Evolutionary conservation across 148 eudicot genomes (phyloP).

Genomic region (Simmondsia chinensis): DNA sequence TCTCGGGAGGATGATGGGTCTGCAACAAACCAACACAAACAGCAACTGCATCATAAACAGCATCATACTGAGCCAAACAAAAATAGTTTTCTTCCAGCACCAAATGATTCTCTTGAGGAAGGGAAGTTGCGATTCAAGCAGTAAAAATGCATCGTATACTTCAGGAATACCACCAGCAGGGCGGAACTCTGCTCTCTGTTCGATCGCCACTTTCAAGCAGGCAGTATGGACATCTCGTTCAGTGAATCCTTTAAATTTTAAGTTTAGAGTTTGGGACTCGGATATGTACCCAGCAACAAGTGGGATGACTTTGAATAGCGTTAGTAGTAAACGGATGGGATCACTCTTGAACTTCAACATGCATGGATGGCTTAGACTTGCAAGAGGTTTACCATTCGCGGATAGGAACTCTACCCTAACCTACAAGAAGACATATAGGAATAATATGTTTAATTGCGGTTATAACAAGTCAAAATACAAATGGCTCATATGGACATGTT

Average conservation of each 20-base stretch:
- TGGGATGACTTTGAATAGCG: slow-evolving; percentile 56
- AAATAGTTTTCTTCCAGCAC: slow-evolving; percentile 67
- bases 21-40: slow-evolving; percentile 59
- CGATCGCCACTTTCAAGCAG: slow-evolving; percentile 56
- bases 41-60: slow-evolving; percentile 48
- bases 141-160: slow-evolving; percentile 57
- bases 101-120: slow-evolving; percentile 58
- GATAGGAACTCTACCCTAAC: slow-evolving; percentile 61
- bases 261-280: slow-evolving; percentile 55
- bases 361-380: slow-evolving; percentile 64
- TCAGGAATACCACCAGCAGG: slow-evolving; percentile 74
- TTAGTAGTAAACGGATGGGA: slow-evolving; percentile 49
- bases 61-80: slow-evolving; percentile 60
- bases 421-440: too few relatives aligned
- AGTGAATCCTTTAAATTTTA: slow-evolving; percentile 44
- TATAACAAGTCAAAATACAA: too few relatives aligned
- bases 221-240: slow-evolving; percentile 52
- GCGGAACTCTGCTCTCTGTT: slow-evolving; percentile 68
- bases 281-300: slow-evolving; percentile 70
- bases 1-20: slow-evolving; percentile 49
- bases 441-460: too few relatives aligned
- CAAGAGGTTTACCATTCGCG: slow-evolving; percentile 41
- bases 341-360: slow-evolving; percentile 70
- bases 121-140: slow-evolving; percentile 70
- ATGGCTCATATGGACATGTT: too few relatives aligned